Evolutionary conservation across 306 rosid species (phyloP).

Genomic region (Trichosanthes cucumerina): DNA sequence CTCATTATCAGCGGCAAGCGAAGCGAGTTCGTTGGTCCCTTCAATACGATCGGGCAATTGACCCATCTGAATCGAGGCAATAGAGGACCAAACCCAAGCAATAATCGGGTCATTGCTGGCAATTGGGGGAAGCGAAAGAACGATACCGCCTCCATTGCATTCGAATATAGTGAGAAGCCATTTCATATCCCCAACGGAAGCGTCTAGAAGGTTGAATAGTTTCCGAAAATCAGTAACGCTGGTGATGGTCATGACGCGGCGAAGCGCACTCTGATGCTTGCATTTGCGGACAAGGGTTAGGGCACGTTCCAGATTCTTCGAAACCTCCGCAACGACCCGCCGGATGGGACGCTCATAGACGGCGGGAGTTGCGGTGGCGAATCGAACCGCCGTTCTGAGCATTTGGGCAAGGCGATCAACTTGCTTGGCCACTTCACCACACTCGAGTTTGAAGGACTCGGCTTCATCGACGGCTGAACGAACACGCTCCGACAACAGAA

Average conservation of each 20-base stretch:
- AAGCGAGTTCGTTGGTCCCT: slow-evolving; percentile 39
- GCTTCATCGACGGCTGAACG: slow-evolving; percentile 52
- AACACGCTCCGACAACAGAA: slow-evolving; percentile 53
- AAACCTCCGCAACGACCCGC: slow-evolving; percentile 43
- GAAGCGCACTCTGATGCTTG: slow-evolving; percentile 50
- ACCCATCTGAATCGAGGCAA: slow-evolving; percentile 61
- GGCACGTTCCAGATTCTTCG: slow-evolving; percentile 51
- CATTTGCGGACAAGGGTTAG: slow-evolving; percentile 47
- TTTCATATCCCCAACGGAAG: slow-evolving; percentile 64
- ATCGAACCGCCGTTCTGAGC: slow-evolving; percentile 52
- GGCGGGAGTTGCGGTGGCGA: slow-evolving; percentile 28
- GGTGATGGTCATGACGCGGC: slow-evolving; percentile 62
- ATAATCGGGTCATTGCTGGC: slow-evolving; percentile 72
- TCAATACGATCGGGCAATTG: slow-evolving; percentile 55
- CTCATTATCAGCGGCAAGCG: slow-evolving; percentile 41
- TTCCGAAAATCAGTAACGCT: slow-evolving; percentile 51
- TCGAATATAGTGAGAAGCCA: slow-evolving; percentile 68
- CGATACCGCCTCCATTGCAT: slow-evolving; percentile 40
- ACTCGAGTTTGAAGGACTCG: slow-evolving; percentile 49
- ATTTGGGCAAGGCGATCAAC: slow-evolving; percentile 47
- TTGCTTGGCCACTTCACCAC: slow-evolving; percentile 39
- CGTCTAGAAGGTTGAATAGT: slow-evolving; percentile 46
- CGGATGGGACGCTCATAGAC: slow-evolving; percentile 64
- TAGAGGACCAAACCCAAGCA: slow-evolving; percentile 80
- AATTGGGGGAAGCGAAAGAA: slow-evolving; percentile 58